Evolutionary conservation across 331 rosid genomes (phyloP).

Genomic region (Arachis monticola): DNA sequence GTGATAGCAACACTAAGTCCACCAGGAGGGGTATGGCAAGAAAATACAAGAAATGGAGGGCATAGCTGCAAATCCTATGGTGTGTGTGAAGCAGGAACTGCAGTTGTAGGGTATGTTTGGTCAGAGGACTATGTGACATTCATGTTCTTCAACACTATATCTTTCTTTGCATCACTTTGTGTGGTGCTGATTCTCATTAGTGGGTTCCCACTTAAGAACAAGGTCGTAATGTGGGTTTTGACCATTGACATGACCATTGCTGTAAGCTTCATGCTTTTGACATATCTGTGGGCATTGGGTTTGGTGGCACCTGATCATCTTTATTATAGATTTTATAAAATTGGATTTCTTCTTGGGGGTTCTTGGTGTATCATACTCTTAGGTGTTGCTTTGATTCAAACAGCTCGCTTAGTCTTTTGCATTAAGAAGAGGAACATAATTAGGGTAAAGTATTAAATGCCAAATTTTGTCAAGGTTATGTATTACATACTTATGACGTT

Average conservation of each 20-base stretch:
- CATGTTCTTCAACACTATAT: slow-evolving; percentile 34
- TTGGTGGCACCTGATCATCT: slow-evolving; percentile 40
- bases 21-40: slow-evolving; percentile 48
- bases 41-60: slow-evolving; percentile 10
- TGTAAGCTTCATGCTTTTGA: slow-evolving; percentile 35
- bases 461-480: too few relatives aligned
- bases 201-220: slow-evolving; percentile 36
- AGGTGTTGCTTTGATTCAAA: slow-evolving; percentile 1
- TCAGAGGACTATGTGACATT: neutral
- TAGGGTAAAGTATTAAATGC: neutral
- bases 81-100: slow-evolving; percentile 35
- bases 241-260: slow-evolving; percentile 29
- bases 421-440: neutral
- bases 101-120: slow-evolving; percentile 35
- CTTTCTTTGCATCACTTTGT: slow-evolving; percentile 38
- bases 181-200: slow-evolving; percentile 38
- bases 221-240: slow-evolving; percentile 28
- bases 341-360: slow-evolving; percentile 28
- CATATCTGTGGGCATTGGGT: slow-evolving; percentile 43
- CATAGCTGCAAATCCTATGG: slow-evolving; percentile 24
- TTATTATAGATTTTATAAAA: neutral
- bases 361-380: slow-evolving; percentile 26
- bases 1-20: slow-evolving; percentile 33
- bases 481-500: too few relatives aligned
- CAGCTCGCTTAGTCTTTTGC: slow-evolving; percentile 15